These are phyloP conservation scores for Candida germanica DNA, from an alignment of 805 yeast genomes.

Conservation along the genomic window DNA sequence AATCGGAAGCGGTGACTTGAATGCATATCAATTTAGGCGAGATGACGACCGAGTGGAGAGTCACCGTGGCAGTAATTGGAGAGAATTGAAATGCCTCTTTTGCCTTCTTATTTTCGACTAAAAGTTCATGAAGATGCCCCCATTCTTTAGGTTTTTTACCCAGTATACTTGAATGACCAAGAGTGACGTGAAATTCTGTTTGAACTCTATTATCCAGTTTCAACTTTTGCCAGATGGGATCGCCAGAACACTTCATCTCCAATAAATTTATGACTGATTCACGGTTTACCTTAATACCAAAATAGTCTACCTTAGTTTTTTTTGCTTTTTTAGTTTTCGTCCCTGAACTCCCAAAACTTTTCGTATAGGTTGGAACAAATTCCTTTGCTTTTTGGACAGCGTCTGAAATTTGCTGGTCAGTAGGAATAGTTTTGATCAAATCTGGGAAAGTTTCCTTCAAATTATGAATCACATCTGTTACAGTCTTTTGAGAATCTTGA, in stretches of 20 bases:
- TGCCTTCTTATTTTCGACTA: constrained; percentile 2
- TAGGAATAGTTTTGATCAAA: constrained; percentile 37
- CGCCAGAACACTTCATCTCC: constrained; percentile 7
- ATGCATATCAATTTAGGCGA: constrained; percentile 49
- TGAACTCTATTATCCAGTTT: constrained; percentile 42
- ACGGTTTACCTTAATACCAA: constrained; percentile 8
- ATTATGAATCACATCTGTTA: constrained; percentile 35
- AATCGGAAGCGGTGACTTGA: constrained; percentile 35
- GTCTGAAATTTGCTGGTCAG: constrained; percentile 34
- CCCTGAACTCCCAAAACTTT: constrained; percentile 24
- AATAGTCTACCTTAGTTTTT: constrained; percentile 12
- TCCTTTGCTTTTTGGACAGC: constrained; percentile 54
- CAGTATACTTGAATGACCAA: constrained; percentile 43
- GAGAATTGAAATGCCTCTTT: constrained; percentile 15
- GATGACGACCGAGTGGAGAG: constrained; percentile 28
- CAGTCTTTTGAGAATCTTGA: constrained; percentile 34
- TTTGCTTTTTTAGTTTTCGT: constrained; percentile 6
- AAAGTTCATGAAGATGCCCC: constrained; percentile 8
- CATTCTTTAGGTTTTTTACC: constrained; percentile 4
- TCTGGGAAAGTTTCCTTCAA: constrained; percentile 37
- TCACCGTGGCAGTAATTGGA: constrained; percentile 14
- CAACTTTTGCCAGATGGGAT: constrained; percentile 17
- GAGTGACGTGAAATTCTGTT: constrained; percentile 61
- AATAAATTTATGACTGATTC: constrained; percentile 7
- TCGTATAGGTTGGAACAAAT: constrained; percentile 50